Conservation (phyloP, 179 eudicot genomes). For the Pouteria campechiana region DNA sequence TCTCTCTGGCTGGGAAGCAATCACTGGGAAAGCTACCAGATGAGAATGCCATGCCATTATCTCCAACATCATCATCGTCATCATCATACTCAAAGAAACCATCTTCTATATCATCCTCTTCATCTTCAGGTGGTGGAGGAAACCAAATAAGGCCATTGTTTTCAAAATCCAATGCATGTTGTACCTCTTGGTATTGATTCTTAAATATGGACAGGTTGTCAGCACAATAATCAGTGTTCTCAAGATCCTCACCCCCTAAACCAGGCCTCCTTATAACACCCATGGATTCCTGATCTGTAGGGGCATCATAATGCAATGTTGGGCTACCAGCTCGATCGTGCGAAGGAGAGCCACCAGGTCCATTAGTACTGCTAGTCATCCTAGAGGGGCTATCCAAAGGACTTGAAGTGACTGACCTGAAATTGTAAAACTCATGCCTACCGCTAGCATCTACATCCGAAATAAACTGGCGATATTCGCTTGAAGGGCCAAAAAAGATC, state of each 20-base stretch:
- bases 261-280: conserved; percentile 44
- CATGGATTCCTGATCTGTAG: conserved; percentile 26
- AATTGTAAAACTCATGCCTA: conserved; percentile 54
- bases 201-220: conserved; percentile 23
- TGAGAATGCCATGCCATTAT: conserved; percentile 34
- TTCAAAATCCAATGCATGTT: conserved; percentile 66
- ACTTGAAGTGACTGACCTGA: conserved; percentile 66
- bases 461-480: conserved; percentile 44
- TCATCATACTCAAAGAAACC: conserved; percentile 61
- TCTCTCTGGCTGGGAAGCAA: conserved; percentile 33
- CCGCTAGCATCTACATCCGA: conserved; percentile 74
- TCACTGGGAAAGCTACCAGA: conserved; percentile 27
- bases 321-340: conserved; percentile 40
- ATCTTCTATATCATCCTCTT: conserved; percentile 46
- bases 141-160: conserved; percentile 69
- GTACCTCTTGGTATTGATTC: conserved; percentile 23
- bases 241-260: conserved; percentile 21
- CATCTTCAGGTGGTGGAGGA: conserved; percentile 88
- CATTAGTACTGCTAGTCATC: conserved; percentile 55
- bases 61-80: conserved; percentile 77
- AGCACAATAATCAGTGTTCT: conserved; percentile 19
- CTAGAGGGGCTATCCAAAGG: conserved; percentile 88
- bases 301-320: conserved; percentile 26
- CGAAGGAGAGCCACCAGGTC: conserved; percentile 59
- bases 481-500: conserved; percentile 46